Evolutionary conservation across 345 rosid genomes (phyloP).

Genomic region (Pseudoturritis turrita): DNA sequence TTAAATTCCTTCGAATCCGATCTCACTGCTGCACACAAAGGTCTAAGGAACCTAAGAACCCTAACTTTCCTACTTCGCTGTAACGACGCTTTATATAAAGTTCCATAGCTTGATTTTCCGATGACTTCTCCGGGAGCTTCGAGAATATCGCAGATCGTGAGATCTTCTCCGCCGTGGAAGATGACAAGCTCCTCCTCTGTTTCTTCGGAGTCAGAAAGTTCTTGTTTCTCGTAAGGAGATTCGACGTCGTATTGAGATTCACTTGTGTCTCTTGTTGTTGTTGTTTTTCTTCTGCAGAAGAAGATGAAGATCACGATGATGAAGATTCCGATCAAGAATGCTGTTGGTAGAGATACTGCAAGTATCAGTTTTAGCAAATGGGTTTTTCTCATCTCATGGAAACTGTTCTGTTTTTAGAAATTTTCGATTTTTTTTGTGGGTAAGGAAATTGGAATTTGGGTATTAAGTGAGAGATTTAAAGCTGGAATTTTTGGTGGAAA

Average conservation of each 20-base stretch:
- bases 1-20: conserved; percentile 38
- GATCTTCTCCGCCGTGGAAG: conserved; percentile 60
- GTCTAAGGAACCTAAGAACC: conserved; percentile 77
- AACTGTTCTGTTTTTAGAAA: not conserved
- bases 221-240: conserved; percentile 18
- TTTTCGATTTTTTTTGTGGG: not conserved
- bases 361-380: conserved; percentile 56
- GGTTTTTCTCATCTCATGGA: conserved; percentile 44
- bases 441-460: not conserved
- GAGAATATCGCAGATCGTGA: conserved; percentile 63
- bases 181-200: conserved; percentile 55
- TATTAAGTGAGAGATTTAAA: not conserved
- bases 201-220: not conserved
- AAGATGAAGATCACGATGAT: conserved; percentile 28
- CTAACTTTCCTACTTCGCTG: conserved; percentile 46
- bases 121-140: conserved; percentile 93
- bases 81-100: conserved; percentile 70
- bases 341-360: conserved; percentile 35
- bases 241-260: conserved; percentile 34
- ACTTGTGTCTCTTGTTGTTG: not conserved
- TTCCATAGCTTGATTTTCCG: conserved; percentile 77
- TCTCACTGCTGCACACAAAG: conserved; percentile 43
- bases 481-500: not conserved
- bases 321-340: conserved; percentile 36
- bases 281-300: not conserved